Evolutionary conservation across 2,329 filamentous ascomycete genomes (phyloP), one percentile per base, ranked within the genome.

Genomic region (Daldinia sp.): DNA sequence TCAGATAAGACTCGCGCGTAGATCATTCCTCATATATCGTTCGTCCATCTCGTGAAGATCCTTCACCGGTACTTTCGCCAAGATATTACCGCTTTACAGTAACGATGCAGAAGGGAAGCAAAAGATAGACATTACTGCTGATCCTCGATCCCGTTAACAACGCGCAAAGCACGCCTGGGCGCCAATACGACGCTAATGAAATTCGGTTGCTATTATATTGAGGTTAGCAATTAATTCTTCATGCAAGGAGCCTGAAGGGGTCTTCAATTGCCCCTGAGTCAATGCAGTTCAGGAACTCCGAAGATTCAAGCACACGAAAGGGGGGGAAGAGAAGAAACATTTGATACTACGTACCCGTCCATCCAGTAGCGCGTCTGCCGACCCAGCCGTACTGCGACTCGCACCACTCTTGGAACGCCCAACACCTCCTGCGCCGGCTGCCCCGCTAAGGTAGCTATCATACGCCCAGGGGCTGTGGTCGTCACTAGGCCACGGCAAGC

Each of bases 101-200:
- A 39, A 6, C 10, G 13, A 10, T n/a, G 53, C 19, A 32, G 25
- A 41, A n/a, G 6, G 6, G 5, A 5, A 15, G 23, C n/a, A 11
- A 25, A 25, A 11, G 13, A 1, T n/a, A 50, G 15, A 2, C 19
- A 58, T 49, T 21, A 57, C 21, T 43, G 45, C 10, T 37, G 64
- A 17, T 79, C 70, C 70, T 80, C 79, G 50, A 74, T 74, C 11
- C 75, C 77, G 49, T 92, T 92, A 19, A 91, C 87, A 32, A 92
- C 88, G 71, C 88, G 80, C 77, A 92, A 77, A 70, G 88, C 91
- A 71, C 89, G 79, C 71, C 88, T 81, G 19, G 89, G 89, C 63
- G 88, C 89, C 76, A 92, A 75, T 70, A 91, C 77, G 25, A 91
- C 87, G 50, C 83, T 90, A 74, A 90, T 87, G 77, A 92, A 93